Conservation (phyloP, 2,329 filamentous ascomycete genomes). For the Monilinia vaccinii-corymbosi region DNA sequence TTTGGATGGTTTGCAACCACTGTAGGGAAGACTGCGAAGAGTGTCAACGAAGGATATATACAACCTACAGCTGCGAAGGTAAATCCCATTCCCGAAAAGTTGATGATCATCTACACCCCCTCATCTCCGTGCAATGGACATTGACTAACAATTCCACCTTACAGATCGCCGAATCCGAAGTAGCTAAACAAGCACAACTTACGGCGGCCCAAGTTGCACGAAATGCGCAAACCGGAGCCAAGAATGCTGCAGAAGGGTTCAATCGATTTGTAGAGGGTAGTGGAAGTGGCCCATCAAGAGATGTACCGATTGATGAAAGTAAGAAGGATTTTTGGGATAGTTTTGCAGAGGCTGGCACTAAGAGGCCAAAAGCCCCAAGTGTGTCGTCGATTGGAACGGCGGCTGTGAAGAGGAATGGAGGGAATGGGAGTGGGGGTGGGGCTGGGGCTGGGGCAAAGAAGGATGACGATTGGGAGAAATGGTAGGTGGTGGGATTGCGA, state of each 20-base stretch:
- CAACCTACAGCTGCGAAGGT: conserved; percentile 88
- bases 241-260: conserved; percentile 69
- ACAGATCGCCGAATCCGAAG: conserved; percentile 71
- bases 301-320: conserved; percentile 46
- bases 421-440: conserved; percentile 10
- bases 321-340: conserved; percentile 88
- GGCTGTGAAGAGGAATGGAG: conserved; percentile 25
- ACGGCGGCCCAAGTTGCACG: conserved; percentile 58
- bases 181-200: conserved; percentile 56
- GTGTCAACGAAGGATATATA: conserved; percentile 82
- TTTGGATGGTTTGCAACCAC: conserved; percentile 91
- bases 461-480: conserved; percentile 53
- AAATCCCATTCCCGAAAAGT: conserved; percentile 25
- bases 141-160: not conserved
- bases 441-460: conserved; percentile 32
- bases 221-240: conserved; percentile 59
- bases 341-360: conserved; percentile 50
- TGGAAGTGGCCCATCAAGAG: conserved; percentile 31
- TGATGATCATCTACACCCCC: not conserved
- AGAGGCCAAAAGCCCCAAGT: conserved; percentile 8
- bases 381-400: conserved; percentile 27
- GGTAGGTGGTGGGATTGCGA: conserved; percentile 13
- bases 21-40: conserved; percentile 84
- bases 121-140: not conserved
- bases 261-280: conserved; percentile 77